Evolutionary conservation across 257 asterid species (phyloP).

Genomic region (Solanum ahanhuiri): DNA sequence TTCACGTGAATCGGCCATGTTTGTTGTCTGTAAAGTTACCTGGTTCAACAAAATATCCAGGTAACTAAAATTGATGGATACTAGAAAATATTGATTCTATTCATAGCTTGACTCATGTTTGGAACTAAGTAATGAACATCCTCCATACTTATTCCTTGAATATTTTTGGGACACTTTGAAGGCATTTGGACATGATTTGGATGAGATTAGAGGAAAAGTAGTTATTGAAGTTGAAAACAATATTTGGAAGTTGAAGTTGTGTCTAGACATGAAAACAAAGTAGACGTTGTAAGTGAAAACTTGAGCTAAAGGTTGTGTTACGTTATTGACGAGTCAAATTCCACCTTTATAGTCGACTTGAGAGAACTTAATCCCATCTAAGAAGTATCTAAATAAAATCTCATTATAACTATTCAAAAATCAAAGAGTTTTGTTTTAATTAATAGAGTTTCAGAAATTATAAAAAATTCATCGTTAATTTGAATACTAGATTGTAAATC

Average conservation of each 20-base stretch:
- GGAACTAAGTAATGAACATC: neutral
- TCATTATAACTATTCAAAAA: neutral
- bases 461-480: neutral
- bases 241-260: neutral
- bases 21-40: neutral
- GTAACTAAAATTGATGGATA: neutral
- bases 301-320: neutral
- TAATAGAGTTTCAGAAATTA: neutral
- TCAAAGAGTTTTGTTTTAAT: neutral
- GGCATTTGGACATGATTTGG: neutral
- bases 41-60: neutral
- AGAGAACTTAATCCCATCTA: neutral
- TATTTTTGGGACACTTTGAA: neutral
- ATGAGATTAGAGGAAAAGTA: neutral
- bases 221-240: neutral
- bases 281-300: neutral
- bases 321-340: neutral
- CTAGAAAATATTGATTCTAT: neutral
- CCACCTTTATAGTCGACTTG: neutral
- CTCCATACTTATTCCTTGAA: neutral
- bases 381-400: neutral
- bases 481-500: neutral
- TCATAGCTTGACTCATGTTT: neutral
- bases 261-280: neutral
- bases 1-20: conserved; percentile 9